Conservation (phyloP, 108 stramenopile genomes). For the Conticribra weissflogii region DNA sequence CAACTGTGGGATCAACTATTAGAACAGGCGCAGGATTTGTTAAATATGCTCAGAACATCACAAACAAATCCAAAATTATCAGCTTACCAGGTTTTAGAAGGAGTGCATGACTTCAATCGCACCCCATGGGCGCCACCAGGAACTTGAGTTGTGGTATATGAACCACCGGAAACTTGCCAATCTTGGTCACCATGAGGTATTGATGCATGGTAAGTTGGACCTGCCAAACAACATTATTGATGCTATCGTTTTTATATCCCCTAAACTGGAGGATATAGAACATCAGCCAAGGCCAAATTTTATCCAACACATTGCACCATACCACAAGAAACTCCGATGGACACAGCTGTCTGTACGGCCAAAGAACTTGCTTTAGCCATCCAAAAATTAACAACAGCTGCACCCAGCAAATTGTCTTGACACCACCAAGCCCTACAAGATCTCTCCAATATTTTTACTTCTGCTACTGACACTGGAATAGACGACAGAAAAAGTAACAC, state of each 20-base stretch:
- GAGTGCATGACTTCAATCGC: slow-evolving; percentile 43
- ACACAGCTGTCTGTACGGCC: background rate
- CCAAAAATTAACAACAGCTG: background rate
- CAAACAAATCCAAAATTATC: slow-evolving; percentile 20
- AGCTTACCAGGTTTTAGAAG: slow-evolving; percentile 20
- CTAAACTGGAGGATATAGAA: slow-evolving; percentile 25
- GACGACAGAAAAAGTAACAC: too few relatives aligned
- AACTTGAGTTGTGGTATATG: slow-evolving; percentile 16
- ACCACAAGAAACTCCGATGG: background rate
- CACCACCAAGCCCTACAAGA: background rate
- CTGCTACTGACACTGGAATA: too few relatives aligned
- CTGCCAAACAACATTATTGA: slow-evolving; percentile 22
- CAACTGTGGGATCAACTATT: slow-evolving; percentile 13
- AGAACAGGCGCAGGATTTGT: slow-evolving; percentile 1
- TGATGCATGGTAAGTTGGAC: slow-evolving; percentile 32
- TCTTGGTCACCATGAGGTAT: slow-evolving; percentile 21
- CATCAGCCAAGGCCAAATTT: slow-evolving; percentile 4
- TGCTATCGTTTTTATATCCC: slow-evolving; percentile 22
- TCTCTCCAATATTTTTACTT: too few relatives aligned
- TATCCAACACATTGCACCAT: slow-evolving; percentile 15
- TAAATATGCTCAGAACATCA: slow-evolving; percentile 2
- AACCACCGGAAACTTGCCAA: slow-evolving; percentile 7
- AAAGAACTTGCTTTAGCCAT: background rate
- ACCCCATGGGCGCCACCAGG: slow-evolving; percentile 58
- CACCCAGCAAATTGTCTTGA: background rate